Base-by-base conservation (phyloP, 2,329 filamentous ascomycete species). In the Orbilia ellipsospora region DNA sequence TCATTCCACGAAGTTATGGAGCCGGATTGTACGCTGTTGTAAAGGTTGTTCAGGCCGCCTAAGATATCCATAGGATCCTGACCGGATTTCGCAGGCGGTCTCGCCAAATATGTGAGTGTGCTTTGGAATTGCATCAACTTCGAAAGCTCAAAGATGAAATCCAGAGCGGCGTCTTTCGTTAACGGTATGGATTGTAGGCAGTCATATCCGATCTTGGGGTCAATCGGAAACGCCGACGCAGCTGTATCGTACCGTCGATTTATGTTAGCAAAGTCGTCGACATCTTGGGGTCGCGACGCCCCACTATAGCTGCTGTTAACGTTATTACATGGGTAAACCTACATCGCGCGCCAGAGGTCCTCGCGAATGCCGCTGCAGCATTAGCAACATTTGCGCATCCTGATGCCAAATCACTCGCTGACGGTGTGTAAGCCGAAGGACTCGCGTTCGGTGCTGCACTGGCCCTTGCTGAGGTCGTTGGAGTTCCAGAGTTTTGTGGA, bases 41-140 rank as follows among this genome's bases (percentile, higher is more conserved):
- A 64, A 36, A 76, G 26, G 42, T 70, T 54, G 12, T 23, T 60
- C 40, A 76, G n/a, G 2, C 73, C 73, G 12, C 65, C 65, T 8
- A 76, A 13, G 48, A 76, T 50, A 51, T 76, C 73, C 64, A 76
- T 65, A 62, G 65, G 65, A 48, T 76, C 65, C 40, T 70, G 73
- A 26, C 73, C 66, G 31, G 73, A 76, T 10, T 70, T 61, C 12
- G 56, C 44, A 8, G 73, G 73, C 31, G 73, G 73, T n/a, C 61
- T 48, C 26, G 64, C 65, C 18, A 76, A 40, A n/a, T 76, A 69
- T n/a, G 44, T 16, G 16, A 76, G 36, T 1, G 73, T 76, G 44
- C 65, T 69, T 26, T 70, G 64, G 60, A 70, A 76, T 23, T 69
- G 73, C 12, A 66, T 45, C n/a, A 70, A 69, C 26, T 76, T 76